phyloP scores from a whole-genome alignment of 2,329 filamentous ascomycete genomes.

The Colletotrichum karsti region DNA sequence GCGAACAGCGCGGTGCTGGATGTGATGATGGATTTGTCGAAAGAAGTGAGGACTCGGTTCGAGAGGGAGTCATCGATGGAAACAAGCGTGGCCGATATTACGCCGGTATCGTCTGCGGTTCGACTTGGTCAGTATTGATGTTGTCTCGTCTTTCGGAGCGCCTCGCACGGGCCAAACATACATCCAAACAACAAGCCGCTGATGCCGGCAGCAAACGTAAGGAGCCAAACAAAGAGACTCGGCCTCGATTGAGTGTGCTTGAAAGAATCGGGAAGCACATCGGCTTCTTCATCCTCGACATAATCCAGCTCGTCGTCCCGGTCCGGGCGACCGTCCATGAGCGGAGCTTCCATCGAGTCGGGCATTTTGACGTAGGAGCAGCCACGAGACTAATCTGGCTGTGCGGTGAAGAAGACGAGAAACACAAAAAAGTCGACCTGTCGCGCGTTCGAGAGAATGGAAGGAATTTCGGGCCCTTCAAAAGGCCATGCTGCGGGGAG shows the following conservation, averaged over 20 bases:
- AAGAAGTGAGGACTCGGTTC: constrained; percentile 61
- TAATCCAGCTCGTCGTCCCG: constrained; percentile 35
- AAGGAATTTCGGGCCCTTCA: constrained; percentile 6
- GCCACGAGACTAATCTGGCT: not conserved
- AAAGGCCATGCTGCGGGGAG: constrained; percentile 18
- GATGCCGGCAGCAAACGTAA: constrained; percentile 72
- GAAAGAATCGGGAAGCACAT: constrained; percentile 27
- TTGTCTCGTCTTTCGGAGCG: not conserved
- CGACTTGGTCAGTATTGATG: constrained; percentile 1
- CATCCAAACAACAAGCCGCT: constrained; percentile 75
- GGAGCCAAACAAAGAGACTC: constrained; percentile 65
- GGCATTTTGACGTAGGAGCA: constrained; percentile 13
- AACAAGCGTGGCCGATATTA: constrained; percentile 74
- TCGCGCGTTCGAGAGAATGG: not conserved
- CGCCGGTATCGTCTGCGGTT: constrained; percentile 68
- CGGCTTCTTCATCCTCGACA: constrained; percentile 37
- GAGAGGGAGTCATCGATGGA: constrained; percentile 69
- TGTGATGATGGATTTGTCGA: constrained; percentile 77
- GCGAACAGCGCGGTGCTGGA: constrained; percentile 75
- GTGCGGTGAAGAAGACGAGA: not conserved
- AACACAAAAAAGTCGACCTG: not conserved
- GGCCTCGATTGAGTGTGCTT: constrained; percentile 36
- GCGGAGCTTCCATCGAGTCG: constrained; percentile 27
- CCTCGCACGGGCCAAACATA: constrained; percentile 43
- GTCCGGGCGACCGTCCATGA: constrained; percentile 33